A percentile compares a stretch with the other conserved stretches of the same genome.
Evolutionary conservation across 2,329 filamentous ascomycete genomes (phyloP).

Genomic region (Arachnomyces sp.): DNA sequence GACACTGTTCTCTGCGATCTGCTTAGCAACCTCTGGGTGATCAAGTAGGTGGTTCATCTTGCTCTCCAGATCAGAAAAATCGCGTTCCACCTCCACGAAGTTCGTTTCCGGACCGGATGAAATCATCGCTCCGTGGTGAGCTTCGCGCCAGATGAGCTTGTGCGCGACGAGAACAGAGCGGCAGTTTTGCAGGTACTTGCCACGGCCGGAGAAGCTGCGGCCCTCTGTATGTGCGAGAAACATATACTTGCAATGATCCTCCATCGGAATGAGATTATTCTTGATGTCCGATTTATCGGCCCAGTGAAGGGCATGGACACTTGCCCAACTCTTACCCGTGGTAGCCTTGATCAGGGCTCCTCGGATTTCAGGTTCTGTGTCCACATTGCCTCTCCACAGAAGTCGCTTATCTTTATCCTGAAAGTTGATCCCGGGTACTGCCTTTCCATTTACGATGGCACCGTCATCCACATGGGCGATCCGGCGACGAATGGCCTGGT

Average conservation of each 20-base stretch:
- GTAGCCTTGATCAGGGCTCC: conserved; percentile 32
- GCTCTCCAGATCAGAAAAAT: conserved; percentile 50
- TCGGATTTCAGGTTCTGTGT: conserved; percentile 31
- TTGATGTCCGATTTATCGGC: conserved; percentile 30
- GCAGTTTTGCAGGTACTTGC: conserved; percentile 49
- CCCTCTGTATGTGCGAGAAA: conserved; percentile 49
- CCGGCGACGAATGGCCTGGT: conserved; percentile 34
- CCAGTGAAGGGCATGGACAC: conserved; percentile 38
- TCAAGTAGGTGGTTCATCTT: conserved; percentile 38
- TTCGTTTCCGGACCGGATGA: conserved; percentile 42
- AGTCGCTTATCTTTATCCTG: conserved; percentile 38
- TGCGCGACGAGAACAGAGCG: conserved; percentile 44
- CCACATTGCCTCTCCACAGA: conserved; percentile 42
- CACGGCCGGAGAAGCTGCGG: conserved; percentile 46
- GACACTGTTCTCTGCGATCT: conserved; percentile 44
- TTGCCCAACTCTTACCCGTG: conserved; percentile 39
- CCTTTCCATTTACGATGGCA: conserved; percentile 15
- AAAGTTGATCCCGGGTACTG: conserved; percentile 16
- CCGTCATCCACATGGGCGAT: conserved; percentile 33
- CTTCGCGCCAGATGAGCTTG: conserved; percentile 42
- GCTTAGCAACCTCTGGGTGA: conserved; percentile 38
- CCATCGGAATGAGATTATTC: conserved; percentile 40
- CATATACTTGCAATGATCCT: conserved; percentile 49
- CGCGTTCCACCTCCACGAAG: conserved; percentile 41
- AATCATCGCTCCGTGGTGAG: conserved; percentile 41